These are phyloP conservation scores for Colletotrichum chrysophilum DNA, from an alignment of 2,329 filamentous ascomycete genomes.

Conservation along the genomic window DNA sequence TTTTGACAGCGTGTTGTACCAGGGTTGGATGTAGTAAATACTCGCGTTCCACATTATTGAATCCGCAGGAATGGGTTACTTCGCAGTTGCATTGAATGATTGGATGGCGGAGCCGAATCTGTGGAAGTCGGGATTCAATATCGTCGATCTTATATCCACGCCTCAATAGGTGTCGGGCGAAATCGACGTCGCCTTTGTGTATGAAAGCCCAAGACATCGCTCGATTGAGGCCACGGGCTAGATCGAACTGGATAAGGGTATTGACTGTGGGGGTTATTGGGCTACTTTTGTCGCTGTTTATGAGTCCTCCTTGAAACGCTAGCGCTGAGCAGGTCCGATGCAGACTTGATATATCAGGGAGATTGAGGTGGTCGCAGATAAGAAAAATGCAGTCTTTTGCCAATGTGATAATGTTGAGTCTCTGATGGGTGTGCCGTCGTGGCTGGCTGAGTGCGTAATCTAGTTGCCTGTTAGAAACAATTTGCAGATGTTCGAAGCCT, in stretches of 20 bases:
- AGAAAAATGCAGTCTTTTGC: background rate
- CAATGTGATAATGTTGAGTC: background rate
- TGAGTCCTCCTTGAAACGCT: background rate
- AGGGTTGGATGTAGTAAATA: background rate
- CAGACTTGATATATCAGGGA: background rate
- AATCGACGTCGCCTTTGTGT: background rate
- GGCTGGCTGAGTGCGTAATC: background rate
- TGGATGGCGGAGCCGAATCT: background rate
- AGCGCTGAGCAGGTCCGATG: background rate
- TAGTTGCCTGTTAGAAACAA: background rate
- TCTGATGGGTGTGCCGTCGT: background rate
- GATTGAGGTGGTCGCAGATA: background rate
- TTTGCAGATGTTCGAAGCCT: background rate
- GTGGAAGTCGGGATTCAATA: background rate
- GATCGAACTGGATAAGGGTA: background rate
- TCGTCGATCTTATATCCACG: background rate
- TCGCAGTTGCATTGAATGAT: background rate
- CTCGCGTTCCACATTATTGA: background rate
- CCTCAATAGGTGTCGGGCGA: background rate
- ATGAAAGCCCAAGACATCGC: background rate
- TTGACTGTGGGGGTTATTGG: background rate
- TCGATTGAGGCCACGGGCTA: background rate
- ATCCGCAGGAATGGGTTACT: background rate
- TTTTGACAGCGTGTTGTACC: background rate
- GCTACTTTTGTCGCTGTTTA: background rate